These are phyloP conservation scores for Rhizopogon salebrosus DNA, from an alignment of 768 basidiomycete genomes.

Conservation along the genomic window DNA sequence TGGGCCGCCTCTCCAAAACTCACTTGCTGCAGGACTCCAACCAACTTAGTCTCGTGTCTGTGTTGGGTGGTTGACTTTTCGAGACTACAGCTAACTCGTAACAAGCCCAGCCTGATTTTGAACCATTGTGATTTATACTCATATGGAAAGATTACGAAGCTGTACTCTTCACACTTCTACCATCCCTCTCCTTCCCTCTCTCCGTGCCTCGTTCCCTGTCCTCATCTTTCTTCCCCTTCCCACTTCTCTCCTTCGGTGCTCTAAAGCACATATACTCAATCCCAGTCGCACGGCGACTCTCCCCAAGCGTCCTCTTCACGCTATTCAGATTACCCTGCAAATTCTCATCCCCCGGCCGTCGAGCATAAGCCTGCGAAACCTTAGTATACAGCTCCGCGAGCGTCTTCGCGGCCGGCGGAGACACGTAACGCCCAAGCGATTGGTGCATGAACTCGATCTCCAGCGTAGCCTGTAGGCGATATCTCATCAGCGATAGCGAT, in stretches of 20 bases:
- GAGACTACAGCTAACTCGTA: too few relatives aligned
- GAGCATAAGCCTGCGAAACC: conserved; percentile 89
- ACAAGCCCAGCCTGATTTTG: background rate
- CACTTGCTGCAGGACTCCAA: too few relatives aligned
- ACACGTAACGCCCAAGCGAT: conserved; percentile 85
- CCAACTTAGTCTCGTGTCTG: too few relatives aligned
- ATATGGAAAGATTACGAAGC: background rate
- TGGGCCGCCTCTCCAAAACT: too few relatives aligned
- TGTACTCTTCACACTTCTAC: conserved; percentile 1
- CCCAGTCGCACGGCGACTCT: conserved; percentile 84
- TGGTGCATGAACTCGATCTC: conserved; percentile 99
- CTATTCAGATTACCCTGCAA: conserved; percentile 84
- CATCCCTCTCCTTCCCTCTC: conserved; percentile 5
- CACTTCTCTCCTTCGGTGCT: conserved; percentile 47
- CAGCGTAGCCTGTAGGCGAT: conserved; percentile 77
- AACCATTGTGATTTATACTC: background rate
- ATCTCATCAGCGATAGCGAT: background rate
- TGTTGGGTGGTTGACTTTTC: too few relatives aligned
- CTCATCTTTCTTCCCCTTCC: background rate
- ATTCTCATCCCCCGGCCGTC: conserved; percentile 80
- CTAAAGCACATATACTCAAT: conserved; percentile 95
- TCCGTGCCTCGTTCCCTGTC: conserved; percentile 8
- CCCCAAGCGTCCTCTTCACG: conserved; percentile 85
- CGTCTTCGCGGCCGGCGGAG: conserved; percentile 71
- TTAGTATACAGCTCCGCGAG: conserved; percentile 91